A percentile compares a stretch with the other conserved stretches of the same genome.
phyloP scores from a whole-genome alignment of 2,329 filamentous ascomycete species.

The Knoxdaviesia proteae region DNA sequence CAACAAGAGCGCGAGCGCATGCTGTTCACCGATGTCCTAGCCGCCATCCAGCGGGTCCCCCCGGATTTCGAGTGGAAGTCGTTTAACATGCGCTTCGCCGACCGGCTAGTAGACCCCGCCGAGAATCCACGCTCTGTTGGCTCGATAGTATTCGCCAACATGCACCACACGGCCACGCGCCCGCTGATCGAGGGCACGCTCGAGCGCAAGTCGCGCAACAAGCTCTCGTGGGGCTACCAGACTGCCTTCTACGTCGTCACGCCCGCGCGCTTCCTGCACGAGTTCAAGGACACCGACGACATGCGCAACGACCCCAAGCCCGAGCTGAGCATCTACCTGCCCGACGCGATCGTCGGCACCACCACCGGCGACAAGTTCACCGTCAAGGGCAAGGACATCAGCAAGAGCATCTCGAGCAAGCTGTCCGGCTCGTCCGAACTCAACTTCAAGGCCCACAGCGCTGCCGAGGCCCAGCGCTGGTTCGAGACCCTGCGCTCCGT shows the following conservation, averaged over 20 bases:
- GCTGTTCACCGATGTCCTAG: slow-evolving; percentile 69
- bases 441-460: slow-evolving; percentile 68
- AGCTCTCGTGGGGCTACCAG: slow-evolving; percentile 56
- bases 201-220: slow-evolving; percentile 77
- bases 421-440: slow-evolving; percentile 64
- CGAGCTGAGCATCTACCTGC: slow-evolving; percentile 77
- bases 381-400: slow-evolving; percentile 84
- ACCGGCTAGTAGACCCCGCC: slow-evolving; percentile 58
- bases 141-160: slow-evolving; percentile 68
- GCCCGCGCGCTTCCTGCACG: slow-evolving; percentile 72
- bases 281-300: slow-evolving; percentile 84
- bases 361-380: slow-evolving; percentile 69
- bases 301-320: slow-evolving; percentile 51
- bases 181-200: slow-evolving; percentile 72
- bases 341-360: slow-evolving; percentile 61
- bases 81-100: slow-evolving; percentile 52
- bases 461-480: slow-evolving; percentile 70
- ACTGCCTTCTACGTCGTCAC: slow-evolving; percentile 81
- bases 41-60: slow-evolving; percentile 54
- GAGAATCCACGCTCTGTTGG: slow-evolving; percentile 54
- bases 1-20: slow-evolving; percentile 66
- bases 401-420: slow-evolving; percentile 60
- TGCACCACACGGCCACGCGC: slow-evolving; percentile 59
- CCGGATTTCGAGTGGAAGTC: slow-evolving; percentile 80
- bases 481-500: slow-evolving; percentile 48